Conservation (phyloP, 2,329 filamentous ascomycete genomes). For the Beauveria asiatica region DNA sequence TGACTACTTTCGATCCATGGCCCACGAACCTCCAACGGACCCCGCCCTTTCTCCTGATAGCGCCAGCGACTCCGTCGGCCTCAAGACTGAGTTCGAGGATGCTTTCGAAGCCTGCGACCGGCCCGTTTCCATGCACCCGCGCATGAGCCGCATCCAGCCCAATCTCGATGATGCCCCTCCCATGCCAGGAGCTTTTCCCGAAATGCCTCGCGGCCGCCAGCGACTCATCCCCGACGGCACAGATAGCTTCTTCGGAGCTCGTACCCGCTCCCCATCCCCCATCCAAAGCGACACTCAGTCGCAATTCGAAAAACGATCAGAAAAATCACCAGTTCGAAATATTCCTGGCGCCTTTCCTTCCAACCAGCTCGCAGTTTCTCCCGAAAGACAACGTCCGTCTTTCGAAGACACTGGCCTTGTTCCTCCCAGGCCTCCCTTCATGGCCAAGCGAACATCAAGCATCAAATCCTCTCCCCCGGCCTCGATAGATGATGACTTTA, state of each 20-base stretch:
- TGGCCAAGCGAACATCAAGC: constrained; percentile 48
- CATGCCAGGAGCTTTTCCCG: constrained; percentile 31
- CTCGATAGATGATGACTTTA: constrained; percentile 62
- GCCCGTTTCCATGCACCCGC: constrained; percentile 66
- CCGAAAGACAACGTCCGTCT: constrained; percentile 36
- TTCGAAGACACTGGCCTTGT: constrained; percentile 44
- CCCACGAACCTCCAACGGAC: constrained; percentile 36
- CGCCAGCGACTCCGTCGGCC: constrained; percentile 32
- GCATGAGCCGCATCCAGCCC: constrained; percentile 56
- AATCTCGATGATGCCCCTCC: constrained; percentile 41
- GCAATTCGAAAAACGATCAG: constrained; percentile 19
- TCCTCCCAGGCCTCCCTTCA: constrained; percentile 38
- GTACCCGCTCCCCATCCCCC: constrained; percentile 50
- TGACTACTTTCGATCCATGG: constrained; percentile 72
- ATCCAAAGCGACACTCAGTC: constrained; percentile 33
- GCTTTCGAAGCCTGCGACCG: constrained; percentile 40
- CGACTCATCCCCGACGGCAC: constrained; percentile 31
- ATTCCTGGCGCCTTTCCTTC: constrained; percentile 26
- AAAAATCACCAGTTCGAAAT: constrained; percentile 24
- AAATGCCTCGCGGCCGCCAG: constrained; percentile 32
- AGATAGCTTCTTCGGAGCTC: constrained; percentile 39
- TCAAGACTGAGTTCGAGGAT: constrained; percentile 51
- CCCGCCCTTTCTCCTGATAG: constrained; percentile 17
- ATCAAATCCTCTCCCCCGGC: constrained; percentile 49
- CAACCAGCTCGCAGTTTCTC: constrained; percentile 29